phyloP scores from a whole-genome alignment of 1,139 yeast genomes.

The Yamadazyma sp. region DNA sequence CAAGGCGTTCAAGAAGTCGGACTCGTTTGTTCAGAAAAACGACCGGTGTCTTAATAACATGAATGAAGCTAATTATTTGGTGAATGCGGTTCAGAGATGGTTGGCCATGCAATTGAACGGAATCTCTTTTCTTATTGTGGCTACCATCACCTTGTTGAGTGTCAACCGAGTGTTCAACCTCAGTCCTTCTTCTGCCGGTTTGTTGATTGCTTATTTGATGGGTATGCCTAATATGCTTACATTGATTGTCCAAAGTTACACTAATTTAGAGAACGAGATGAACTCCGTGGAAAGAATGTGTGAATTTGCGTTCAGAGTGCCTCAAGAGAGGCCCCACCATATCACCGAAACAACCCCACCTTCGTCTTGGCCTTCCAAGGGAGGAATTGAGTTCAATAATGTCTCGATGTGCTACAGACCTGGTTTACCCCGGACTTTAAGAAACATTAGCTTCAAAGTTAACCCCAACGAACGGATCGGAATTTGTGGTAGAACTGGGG shows the following conservation, averaged over 20 bases:
- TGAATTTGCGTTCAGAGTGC: conserved; percentile 56
- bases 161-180: conserved; percentile 62
- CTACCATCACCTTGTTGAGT: conserved; percentile 58
- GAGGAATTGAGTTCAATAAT: conserved; percentile 54
- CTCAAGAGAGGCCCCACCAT: conserved; percentile 40
- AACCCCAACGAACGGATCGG: conserved; percentile 64
- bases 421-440: conserved; percentile 71
- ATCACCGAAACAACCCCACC: conserved; percentile 57
- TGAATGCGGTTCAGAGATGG: conserved; percentile 79
- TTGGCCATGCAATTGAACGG: conserved; percentile 66
- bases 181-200: conserved; percentile 67
- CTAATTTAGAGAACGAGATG: conserved; percentile 80
- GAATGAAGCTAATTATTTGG: conserved; percentile 70
- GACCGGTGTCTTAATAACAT: conserved; percentile 53
- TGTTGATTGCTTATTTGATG: conserved; percentile 60
- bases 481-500: conserved; percentile 80
- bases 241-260: conserved; percentile 50
- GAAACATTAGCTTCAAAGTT: conserved; percentile 47
- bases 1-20: conserved; percentile 53
- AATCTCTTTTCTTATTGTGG: conserved; percentile 48
- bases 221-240: conserved; percentile 50
- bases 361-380: conserved; percentile 44
- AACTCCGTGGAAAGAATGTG: conserved; percentile 81
- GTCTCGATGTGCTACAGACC: conserved; percentile 72
- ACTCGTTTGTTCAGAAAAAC: conserved; percentile 51